Conservation (phyloP, 352 stramenopile genomes). For the Globisporangium splendens region DNA sequence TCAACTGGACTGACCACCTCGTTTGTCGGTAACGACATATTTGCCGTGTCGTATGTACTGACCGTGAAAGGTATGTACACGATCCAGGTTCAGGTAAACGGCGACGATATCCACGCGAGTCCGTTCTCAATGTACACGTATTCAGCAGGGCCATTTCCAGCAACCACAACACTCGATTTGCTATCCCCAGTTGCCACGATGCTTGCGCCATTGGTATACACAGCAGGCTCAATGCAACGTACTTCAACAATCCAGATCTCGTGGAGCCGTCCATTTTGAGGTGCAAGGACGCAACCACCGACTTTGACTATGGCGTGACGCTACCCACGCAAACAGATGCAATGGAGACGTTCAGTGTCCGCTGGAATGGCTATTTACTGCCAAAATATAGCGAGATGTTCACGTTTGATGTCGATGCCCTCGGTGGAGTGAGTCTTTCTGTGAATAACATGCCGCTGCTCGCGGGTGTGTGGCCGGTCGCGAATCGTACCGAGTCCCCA, state of each 20-base stretch:
- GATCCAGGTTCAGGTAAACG: slow-evolving; percentile 41
- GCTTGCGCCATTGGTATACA: slow-evolving; percentile 16
- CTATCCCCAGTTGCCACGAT: slow-evolving; percentile 23
- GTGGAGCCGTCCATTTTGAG: slow-evolving; percentile 22
- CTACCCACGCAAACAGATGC: slow-evolving; percentile 30
- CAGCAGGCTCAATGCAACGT: slow-evolving; percentile 53
- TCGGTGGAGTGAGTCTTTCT: slow-evolving; percentile 28
- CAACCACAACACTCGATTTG: slow-evolving; percentile 52
- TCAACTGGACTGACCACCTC: slow-evolving; percentile 21
- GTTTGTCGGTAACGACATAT: slow-evolving; percentile 35
- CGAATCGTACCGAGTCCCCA: slow-evolving; percentile 9
- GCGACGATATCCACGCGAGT: slow-evolving; percentile 31
- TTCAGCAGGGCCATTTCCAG: slow-evolving; percentile 30
- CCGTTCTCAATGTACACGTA: slow-evolving; percentile 64
- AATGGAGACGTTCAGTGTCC: slow-evolving; percentile 51
- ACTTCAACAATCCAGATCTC: slow-evolving; percentile 33
- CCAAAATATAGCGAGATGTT: slow-evolving; percentile 54
- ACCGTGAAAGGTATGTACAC: slow-evolving; percentile 40
- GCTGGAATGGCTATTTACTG: slow-evolving; percentile 50
- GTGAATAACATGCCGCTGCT: slow-evolving; percentile 19
- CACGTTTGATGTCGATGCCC: slow-evolving; percentile 38
- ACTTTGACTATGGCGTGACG: slow-evolving; percentile 44
- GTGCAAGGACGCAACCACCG: slow-evolving; percentile 31
- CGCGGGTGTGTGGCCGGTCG: slow-evolving; percentile 18
- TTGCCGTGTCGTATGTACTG: slow-evolving; percentile 40